These are phyloP conservation scores for Botrytis squamosa DNA, from an alignment of 2,329 filamentous ascomycete species.

Conservation along the genomic window DNA sequence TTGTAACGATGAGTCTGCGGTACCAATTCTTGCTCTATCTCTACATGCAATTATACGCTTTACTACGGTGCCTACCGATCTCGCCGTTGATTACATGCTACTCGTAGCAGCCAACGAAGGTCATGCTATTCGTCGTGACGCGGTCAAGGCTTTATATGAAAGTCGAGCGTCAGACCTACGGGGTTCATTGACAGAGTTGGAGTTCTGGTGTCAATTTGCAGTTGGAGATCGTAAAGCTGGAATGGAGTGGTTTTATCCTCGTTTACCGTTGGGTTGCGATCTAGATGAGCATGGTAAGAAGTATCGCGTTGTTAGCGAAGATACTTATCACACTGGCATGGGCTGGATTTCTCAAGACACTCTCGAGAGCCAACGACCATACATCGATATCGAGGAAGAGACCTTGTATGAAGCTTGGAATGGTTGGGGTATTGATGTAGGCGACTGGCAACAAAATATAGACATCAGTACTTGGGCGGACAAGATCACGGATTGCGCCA, in stretches of 20 bases:
- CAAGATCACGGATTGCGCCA: constrained; percentile 29
- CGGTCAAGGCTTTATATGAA: constrained; percentile 68
- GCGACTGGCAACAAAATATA: constrained; percentile 52
- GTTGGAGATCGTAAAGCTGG: constrained; percentile 87
- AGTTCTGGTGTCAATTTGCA: constrained; percentile 97
- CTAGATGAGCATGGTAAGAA: constrained; percentile 64
- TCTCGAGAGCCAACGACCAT: constrained; percentile 41
- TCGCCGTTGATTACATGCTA: constrained; percentile 77
- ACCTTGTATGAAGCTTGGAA: constrained; percentile 63
- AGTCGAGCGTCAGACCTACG: constrained; percentile 72
- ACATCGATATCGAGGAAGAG: constrained; percentile 57
- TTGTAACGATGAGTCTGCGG: constrained; percentile 84
- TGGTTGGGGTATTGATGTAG: constrained; percentile 64
- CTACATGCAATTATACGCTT: constrained; percentile 84
- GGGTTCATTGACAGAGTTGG: constrained; percentile 76
- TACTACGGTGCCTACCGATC: constrained; percentile 59
- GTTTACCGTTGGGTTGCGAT: constrained; percentile 72
- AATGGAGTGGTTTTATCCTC: constrained; percentile 82
- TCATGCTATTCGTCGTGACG: constrained; percentile 68
- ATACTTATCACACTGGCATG: constrained; percentile 77
- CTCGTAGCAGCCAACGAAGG: constrained; percentile 86
- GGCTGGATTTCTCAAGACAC: constrained; percentile 69
- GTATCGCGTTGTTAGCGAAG: constrained; percentile 76
- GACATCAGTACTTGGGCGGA: constrained; percentile 44
- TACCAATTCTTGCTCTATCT: constrained; percentile 72